Conservation (phyloP, 495 filamentous ascomycete species). For the Penicillium paradoxum region DNA sequence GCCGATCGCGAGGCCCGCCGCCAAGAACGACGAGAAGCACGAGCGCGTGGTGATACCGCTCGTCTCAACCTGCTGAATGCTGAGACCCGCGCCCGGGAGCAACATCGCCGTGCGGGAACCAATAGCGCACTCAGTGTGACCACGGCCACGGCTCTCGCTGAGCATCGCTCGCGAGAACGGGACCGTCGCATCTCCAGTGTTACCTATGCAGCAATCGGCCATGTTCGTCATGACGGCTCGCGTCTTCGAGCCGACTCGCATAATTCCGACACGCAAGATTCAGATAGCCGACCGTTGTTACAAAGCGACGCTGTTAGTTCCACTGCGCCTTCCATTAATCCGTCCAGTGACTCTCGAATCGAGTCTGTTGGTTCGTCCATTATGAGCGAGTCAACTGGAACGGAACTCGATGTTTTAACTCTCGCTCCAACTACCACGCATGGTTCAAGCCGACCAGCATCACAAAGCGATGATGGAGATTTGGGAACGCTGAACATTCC, state of each 20-base stretch:
- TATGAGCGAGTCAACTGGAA: conserved; percentile 20
- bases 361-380: conserved; percentile 35
- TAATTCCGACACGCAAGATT: conserved; percentile 74
- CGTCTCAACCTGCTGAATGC: conserved; percentile 57
- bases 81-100: conserved; percentile 28
- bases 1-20: conserved; percentile 72
- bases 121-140: conserved; percentile 26
- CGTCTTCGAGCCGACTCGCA: conserved; percentile 74
- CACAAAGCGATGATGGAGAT: conserved; percentile 33
- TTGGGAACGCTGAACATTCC: conserved; percentile 32
- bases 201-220: conserved; percentile 77
- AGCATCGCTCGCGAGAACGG: conserved; percentile 63
- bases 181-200: conserved; percentile 77
- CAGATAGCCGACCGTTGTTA: conserved; percentile 68
- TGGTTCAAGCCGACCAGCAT: conserved; percentile 16
- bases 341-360: conserved; percentile 28
- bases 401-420: conserved; percentile 28
- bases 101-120: conserved; percentile 21
- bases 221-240: conserved; percentile 84
- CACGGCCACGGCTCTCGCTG: conserved; percentile 43
- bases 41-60: conserved; percentile 59
- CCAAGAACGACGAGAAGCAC: conserved; percentile 60
- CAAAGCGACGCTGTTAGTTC: conserved; percentile 55
- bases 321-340: conserved; percentile 20
- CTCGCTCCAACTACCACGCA: conserved; percentile 22